Evolutionary conservation across 2,329 filamentous ascomycete species (phyloP), one percentile per base, ranked within the genome.

Genomic region (Botrytis paeoniae): DNA sequence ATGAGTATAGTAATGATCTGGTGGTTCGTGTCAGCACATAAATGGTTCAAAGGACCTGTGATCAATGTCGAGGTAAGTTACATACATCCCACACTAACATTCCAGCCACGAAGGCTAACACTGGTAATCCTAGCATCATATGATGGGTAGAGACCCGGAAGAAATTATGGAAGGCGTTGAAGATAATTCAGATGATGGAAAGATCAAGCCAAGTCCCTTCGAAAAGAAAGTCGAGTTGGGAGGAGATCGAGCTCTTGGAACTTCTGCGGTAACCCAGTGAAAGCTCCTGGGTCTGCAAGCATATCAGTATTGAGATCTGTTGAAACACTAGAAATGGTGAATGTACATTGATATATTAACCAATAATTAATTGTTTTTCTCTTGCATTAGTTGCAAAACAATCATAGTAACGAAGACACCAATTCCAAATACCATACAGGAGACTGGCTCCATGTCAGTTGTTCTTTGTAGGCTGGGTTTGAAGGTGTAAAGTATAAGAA

Each of bases 11-110:
- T 88, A 2, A 81, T 83, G 8, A 82, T 89, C 43, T 91, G 89
- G 88, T 91, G 89, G 86, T 81, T 87, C 66, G 80, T 90, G 1
- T 85, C 85, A 73, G 89, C 89, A n/a, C 83, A 82, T 51, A 89
- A 86, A 75, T 91, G 89, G 89, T 91, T 91, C 82, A 89, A 87
- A 76, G 89, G 89, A 0, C 89, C 89, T 0, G 88, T 88, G 80
- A 86, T 91, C 73, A 91, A 91, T 78, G 82, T 91, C 54, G 86
- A 89, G 76, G 77, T 78, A 76, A 29, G 61, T 68, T 71, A 72
- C 37, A 60, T 57, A 60, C 62, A 61, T 72, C 62, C 70, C 57
- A 63, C n/a, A 20, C n/a, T 35, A 69, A 35, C 54, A 73, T 63
- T 39, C 61, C 61, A 29, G 72, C 18, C 22, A 70, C 39, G 25